Evolutionary conservation across 2,329 filamentous ascomycete genomes (phyloP), one percentile per base, ranked within the genome.

Genomic region (Neofusicoccum laricinum): DNA sequence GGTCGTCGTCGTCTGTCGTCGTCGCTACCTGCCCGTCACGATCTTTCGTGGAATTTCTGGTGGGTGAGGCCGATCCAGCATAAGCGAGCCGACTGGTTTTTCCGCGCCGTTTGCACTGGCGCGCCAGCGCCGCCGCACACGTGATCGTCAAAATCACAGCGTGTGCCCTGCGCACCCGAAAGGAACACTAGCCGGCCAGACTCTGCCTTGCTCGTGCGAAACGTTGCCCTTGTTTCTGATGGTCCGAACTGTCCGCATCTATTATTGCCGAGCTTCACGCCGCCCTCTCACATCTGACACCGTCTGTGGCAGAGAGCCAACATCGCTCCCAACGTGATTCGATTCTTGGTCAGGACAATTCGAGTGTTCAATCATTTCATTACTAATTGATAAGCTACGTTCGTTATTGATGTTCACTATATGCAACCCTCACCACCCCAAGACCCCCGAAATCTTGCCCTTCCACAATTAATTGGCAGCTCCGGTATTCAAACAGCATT

Each of bases 1-100:
- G 61, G 62, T 59, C 41, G 62, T 64, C 50, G 62, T 64, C 62
- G 61, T 63, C 61, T 50, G 50, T 50, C 49, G 62, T 64, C 62
- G 62, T 64, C 62, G 62, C 61, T 63, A 53, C 61, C 38, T 45
- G 38, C 46, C 49, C 61, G 61, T 63, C 48, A 53, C 59, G 36
- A 43, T 43, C 40, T 49, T 25, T 41, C 48, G 36, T 53, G 43
- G 59, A 63, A 63, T 61, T 49, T 63, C 41, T 63, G 38, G 61
- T 53, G 40, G 48, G 61, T 55, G 59, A 45, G 49, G 41, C 40
- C 40, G 55, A 46, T 46, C 55, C 53, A 58, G 38, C 53, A 58
- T 58, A 59, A 59, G 55, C 55, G 55, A 59, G 55, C 55, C 55
- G 55, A 59, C n/a, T 10, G 1, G 55, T 59, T 59, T 59, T 59